Evolutionary conservation across 148 eudicot genomes (phyloP).

Genomic region (Rhododendron ovatum): DNA sequence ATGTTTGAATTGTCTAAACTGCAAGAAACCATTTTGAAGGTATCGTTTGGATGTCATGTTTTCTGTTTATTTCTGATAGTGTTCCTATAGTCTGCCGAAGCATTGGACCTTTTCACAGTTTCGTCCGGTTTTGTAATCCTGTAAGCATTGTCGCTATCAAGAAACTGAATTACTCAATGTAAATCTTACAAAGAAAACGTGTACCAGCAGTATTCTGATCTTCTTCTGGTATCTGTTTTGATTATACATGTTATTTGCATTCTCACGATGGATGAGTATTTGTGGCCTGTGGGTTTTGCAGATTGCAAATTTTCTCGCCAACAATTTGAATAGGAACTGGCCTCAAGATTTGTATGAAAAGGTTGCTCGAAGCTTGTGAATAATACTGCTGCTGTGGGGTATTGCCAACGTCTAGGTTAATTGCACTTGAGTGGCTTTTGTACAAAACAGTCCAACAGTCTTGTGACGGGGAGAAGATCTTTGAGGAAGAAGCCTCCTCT

Average conservation of each 20-base stretch:
- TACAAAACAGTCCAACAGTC: not conserved
- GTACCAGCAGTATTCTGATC: not conserved
- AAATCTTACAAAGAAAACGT: not conserved
- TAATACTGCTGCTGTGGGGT: not conserved
- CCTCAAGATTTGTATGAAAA: constrained; percentile 83
- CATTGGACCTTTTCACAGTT: not conserved
- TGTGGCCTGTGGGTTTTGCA: constrained; percentile 23
- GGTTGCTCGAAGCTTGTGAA: constrained; percentile 81
- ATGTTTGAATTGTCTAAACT: not conserved
- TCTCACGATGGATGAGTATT: not conserved
- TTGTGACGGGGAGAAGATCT: not conserved
- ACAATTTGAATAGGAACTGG: constrained; percentile 83
- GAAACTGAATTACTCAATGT: not conserved
- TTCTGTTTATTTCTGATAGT: not conserved
- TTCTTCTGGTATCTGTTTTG: not conserved
- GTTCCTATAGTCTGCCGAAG: not conserved
- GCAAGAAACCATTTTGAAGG: not conserved
- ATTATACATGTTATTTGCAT: not conserved
- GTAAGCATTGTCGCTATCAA: not conserved
- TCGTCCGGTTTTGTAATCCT: not conserved
- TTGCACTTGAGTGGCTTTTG: not conserved
- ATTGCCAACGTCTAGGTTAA: not conserved
- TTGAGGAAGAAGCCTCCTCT: not conserved
- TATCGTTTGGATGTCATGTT: not conserved
- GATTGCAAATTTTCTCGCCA: constrained; percentile 91